A percentile compares a stretch with the other conserved stretches of the same genome.
Conservation (phyloP, 1,284 basidiomycete species). For the Pseudozyma sp. region DNA sequence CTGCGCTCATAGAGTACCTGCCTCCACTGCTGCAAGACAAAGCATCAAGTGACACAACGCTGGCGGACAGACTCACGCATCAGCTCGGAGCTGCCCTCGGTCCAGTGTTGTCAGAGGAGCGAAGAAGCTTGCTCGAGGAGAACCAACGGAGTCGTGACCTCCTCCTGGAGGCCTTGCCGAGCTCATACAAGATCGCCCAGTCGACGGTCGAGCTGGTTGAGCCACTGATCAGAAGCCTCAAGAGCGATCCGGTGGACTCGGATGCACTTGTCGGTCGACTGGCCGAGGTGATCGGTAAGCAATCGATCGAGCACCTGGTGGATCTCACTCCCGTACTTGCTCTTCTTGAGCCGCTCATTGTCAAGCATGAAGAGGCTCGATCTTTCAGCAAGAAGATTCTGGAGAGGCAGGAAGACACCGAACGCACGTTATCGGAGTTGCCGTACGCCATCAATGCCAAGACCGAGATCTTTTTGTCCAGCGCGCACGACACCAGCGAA, state of each 20-base stretch:
- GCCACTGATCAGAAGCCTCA: conserved; percentile 44
- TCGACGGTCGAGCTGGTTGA: conserved; percentile 35
- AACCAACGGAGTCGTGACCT: conserved; percentile 21
- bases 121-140: conserved; percentile 27
- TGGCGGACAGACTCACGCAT: conserved; percentile 28
- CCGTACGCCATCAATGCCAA: conserved; percentile 60
- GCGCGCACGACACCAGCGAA: conserved; percentile 19
- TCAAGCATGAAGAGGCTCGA: conserved; percentile 53
- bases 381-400: conserved; percentile 41
- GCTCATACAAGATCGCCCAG: conserved; percentile 30
- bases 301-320: conserved; percentile 57
- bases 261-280: conserved; percentile 39
- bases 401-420: conserved; percentile 54
- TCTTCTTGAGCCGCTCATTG: conserved; percentile 57
- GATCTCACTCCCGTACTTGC: conserved; percentile 59
- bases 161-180: conserved; percentile 16
- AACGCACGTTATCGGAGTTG: conserved; percentile 47
- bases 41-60: conserved; percentile 6
- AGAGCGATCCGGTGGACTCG: conserved; percentile 49
- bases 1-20: conserved; percentile 38
- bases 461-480: conserved; percentile 57
- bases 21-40: conserved; percentile 43
- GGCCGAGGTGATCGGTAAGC: conserved; percentile 50
- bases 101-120: conserved; percentile 30
- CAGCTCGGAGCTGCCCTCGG: conserved; percentile 30